A percentile compares a stretch with the other conserved stretches of the same genome.
Conservation (phyloP, 1,139 yeast species). For the Meyerozyma carpophila region DNA sequence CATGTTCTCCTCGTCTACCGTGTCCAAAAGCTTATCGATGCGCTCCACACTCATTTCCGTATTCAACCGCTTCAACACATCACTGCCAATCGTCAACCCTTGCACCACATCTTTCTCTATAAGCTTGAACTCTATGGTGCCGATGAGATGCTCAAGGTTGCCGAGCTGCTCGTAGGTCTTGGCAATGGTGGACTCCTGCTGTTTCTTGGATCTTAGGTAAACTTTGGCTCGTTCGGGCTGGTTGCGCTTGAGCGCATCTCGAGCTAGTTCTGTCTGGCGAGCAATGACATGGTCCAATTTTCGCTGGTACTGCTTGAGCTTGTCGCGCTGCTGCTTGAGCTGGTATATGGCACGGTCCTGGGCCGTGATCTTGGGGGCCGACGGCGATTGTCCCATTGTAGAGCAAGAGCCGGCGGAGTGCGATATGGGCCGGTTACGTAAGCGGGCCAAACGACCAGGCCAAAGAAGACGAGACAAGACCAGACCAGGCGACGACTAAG, state of each 20-base stretch:
- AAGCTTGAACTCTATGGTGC: constrained; percentile 80
- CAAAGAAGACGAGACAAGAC: no score
- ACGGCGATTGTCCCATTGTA: constrained; percentile 40
- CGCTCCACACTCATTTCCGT: constrained; percentile 71
- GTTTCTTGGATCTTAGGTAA: constrained; percentile 71
- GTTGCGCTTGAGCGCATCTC: constrained; percentile 47
- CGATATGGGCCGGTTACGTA: no score
- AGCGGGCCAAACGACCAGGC: no score
- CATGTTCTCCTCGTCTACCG: constrained; percentile 72
- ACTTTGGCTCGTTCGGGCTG: constrained; percentile 60
- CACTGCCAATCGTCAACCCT: constrained; percentile 51
- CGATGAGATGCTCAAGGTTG: constrained; percentile 66
- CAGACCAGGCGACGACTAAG: neutral
- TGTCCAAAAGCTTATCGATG: constrained; percentile 82
- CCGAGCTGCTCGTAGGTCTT: constrained; percentile 76
- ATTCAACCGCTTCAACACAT: constrained; percentile 68
- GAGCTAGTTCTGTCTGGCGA: constrained; percentile 56
- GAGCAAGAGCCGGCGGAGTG: no score
- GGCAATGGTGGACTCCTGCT: constrained; percentile 63
- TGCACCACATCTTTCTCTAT: constrained; percentile 80
- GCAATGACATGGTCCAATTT: constrained; percentile 52
- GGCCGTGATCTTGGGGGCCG: constrained; percentile 59
- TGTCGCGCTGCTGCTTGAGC: constrained; percentile 83
- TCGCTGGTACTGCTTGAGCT: constrained; percentile 67
- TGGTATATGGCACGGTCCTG: constrained; percentile 85